A percentile compares a stretch with the other conserved stretches of the same genome.
Evolutionary conservation across 2,329 filamentous ascomycete genomes (phyloP).

Genomic region (Pseudonectria buxi): DNA sequence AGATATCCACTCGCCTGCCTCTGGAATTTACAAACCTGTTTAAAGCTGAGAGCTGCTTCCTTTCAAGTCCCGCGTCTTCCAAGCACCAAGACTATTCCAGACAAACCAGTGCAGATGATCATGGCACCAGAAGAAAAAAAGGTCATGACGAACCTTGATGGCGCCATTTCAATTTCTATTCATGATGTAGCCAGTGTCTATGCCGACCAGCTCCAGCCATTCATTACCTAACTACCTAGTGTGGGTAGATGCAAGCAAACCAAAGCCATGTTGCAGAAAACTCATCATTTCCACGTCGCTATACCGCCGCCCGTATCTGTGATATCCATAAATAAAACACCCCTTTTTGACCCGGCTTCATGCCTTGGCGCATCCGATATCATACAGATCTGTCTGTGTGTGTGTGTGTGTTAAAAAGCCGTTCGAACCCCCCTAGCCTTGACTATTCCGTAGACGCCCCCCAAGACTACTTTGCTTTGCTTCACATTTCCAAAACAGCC

Average conservation of each 20-base stretch:
- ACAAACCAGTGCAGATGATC: too few relatives aligned
- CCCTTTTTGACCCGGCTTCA: too few relatives aligned
- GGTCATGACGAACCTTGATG: too few relatives aligned
- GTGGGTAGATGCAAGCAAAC: constrained; percentile 4
- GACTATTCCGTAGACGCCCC: too few relatives aligned
- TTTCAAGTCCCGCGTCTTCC: constrained; percentile 3
- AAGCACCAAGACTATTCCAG: too few relatives aligned
- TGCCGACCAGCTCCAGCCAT: constrained; percentile 19
- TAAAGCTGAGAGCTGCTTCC: constrained; percentile 8
- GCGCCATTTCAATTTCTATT: constrained; percentile 7
- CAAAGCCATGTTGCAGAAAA: constrained; percentile 1
- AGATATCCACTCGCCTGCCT: constrained; percentile 21
- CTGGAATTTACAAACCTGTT: not conserved
- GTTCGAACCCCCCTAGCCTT: too few relatives aligned
- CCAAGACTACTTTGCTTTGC: too few relatives aligned
- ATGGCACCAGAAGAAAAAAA: too few relatives aligned
- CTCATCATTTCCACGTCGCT: constrained; percentile 22
- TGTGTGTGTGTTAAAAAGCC: too few relatives aligned
- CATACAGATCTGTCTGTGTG: too few relatives aligned
- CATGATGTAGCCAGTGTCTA: constrained; percentile 4
- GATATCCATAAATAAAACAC: constrained; percentile 1
- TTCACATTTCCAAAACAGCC: constrained; percentile 69
- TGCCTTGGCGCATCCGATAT: too few relatives aligned
- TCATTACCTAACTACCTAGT: constrained; percentile 20
- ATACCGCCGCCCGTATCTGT: constrained; percentile 12